These are phyloP conservation scores for Hemileccinum rubropunctum DNA, from an alignment of 768 basidiomycete genomes.

Conservation along the genomic window DNA sequence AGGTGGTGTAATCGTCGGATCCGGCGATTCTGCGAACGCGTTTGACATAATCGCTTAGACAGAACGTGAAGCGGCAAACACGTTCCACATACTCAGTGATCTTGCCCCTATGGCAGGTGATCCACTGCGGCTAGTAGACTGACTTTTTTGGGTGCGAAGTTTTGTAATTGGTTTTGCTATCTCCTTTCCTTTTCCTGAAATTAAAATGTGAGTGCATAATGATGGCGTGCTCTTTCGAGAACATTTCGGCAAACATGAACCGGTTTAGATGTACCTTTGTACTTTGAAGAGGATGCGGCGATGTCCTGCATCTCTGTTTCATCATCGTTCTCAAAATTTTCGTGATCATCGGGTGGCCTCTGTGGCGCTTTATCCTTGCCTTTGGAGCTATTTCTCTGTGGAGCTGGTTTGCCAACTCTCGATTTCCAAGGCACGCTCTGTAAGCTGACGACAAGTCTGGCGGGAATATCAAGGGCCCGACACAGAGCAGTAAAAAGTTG, in stretches of 20 bases:
- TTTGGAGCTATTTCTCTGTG: slow-evolving; percentile 39
- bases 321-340: slow-evolving; percentile 31
- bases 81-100: slow-evolving; percentile 17
- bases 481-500: slow-evolving; percentile 91
- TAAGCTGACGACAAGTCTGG: slow-evolving; percentile 83
- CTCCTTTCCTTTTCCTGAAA: slow-evolving; percentile 54
- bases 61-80: slow-evolving; percentile 10
- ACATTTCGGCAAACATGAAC: slow-evolving; percentile 2
- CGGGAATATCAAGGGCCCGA: slow-evolving; percentile 81
- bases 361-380: slow-evolving; percentile 34
- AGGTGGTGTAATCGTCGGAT: slow-evolving; percentile 69
- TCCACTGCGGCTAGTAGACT: slow-evolving; percentile 43
- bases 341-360: slow-evolving; percentile 17
- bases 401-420: slow-evolving; percentile 48
- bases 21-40: slow-evolving; percentile 25
- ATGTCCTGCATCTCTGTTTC: slow-evolving; percentile 40
- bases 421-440: slow-evolving; percentile 93
- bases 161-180: slow-evolving; percentile 54
- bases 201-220: slow-evolving; percentile 5
- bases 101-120: slow-evolving; percentile 16
- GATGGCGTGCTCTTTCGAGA: slow-evolving; percentile 1
- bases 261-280: slow-evolving; percentile 32
- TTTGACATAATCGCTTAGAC: slow-evolving; percentile 25
- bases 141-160: slow-evolving; percentile 54
- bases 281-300: slow-evolving; percentile 28